A percentile compares a stretch with the other conserved stretches of the same genome.
These are phyloP conservation scores for Leptomonas pyrrhocoris DNA, from an alignment of 208 protist species.

Conservation along the genomic window DNA sequence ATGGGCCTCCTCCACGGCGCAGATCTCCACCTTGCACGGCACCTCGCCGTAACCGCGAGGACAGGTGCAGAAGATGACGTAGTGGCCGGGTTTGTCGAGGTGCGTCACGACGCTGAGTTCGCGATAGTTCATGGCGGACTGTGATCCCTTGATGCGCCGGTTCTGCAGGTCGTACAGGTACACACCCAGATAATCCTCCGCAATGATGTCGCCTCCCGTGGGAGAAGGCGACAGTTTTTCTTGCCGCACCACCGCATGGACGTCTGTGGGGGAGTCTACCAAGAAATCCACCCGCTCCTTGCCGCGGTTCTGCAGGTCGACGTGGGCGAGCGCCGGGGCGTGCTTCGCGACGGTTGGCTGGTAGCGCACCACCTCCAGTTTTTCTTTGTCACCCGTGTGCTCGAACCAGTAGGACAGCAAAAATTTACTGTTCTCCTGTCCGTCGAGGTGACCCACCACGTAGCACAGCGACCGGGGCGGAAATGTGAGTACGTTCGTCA, in stretches of 20 bases:
- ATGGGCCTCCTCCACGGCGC: constrained; percentile 57
- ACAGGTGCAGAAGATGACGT: constrained; percentile 71
- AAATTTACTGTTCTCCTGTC: constrained; percentile 78
- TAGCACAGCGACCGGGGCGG: constrained; percentile 76
- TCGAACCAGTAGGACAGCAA: constrained; percentile 80
- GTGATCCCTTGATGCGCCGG: constrained; percentile 57
- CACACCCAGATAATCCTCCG: constrained; percentile 72
- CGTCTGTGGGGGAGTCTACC: constrained; percentile 70
- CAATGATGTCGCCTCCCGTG: constrained; percentile 63
- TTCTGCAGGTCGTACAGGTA: constrained; percentile 76
- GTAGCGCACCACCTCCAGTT: constrained; percentile 60
- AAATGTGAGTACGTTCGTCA: constrained; percentile 64
- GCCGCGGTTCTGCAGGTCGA: constrained; percentile 52
- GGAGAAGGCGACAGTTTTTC: constrained; percentile 62
- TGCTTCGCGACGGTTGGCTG: constrained; percentile 69
- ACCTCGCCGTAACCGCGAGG: constrained; percentile 51
- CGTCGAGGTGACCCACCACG: constrained; percentile 68
- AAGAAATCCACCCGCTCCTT: constrained; percentile 79
- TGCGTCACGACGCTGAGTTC: constrained; percentile 74
- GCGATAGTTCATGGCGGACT: constrained; percentile 66
- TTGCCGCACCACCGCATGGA: constrained; percentile 76
- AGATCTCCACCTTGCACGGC: constrained; percentile 73
- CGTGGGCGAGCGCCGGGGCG: constrained; percentile 56
- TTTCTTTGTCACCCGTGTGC: constrained; percentile 37
- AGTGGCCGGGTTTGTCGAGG: constrained; percentile 57